Percentiles rank a stretch among this genome's conserved stretches.
Conservation (phyloP, 2,329 filamentous ascomycete species). For the Trichoderma afroharzianum region DNA sequence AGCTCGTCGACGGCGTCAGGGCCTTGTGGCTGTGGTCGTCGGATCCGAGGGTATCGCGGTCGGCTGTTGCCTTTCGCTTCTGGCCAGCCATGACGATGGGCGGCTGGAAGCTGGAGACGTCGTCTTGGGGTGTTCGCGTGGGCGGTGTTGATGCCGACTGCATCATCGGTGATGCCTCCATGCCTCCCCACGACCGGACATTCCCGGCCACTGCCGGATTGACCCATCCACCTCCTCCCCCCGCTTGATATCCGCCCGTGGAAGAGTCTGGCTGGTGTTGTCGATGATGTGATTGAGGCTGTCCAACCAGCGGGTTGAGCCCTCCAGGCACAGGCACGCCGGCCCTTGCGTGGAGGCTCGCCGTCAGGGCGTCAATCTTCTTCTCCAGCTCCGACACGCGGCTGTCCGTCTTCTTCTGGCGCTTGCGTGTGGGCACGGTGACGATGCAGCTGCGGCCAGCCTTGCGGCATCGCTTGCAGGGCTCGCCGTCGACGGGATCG, state of each 20-base stretch:
- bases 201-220: neutral
- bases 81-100: conserved; percentile 18
- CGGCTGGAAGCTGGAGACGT: conserved; percentile 5
- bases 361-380: conserved; percentile 86
- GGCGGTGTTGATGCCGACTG: conserved; percentile 10
- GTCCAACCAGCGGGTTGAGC: neutral
- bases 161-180: conserved; percentile 9
- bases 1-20: conserved; percentile 2
- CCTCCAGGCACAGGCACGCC: conserved; percentile 13
- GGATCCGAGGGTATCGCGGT: neutral
- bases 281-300: neutral
- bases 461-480: conserved; percentile 75
- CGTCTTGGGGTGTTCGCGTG: conserved; percentile 3
- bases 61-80: conserved; percentile 13
- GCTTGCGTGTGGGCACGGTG: conserved; percentile 70
- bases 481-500: conserved; percentile 57
- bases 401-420: conserved; percentile 89
- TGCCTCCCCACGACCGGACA: conserved; percentile 8
- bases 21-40: conserved; percentile 7
- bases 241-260: neutral
- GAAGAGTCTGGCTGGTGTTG: conserved; percentile 2
- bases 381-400: conserved; percentile 86
- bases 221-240: neutral
- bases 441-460: conserved; percentile 74
- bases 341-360: conserved; percentile 63